A percentile compares a stretch with the other conserved stretches of the same genome.
phyloP scores from a whole-genome alignment of 148 eudicot species.

The Simmondsia chinensis region DNA sequence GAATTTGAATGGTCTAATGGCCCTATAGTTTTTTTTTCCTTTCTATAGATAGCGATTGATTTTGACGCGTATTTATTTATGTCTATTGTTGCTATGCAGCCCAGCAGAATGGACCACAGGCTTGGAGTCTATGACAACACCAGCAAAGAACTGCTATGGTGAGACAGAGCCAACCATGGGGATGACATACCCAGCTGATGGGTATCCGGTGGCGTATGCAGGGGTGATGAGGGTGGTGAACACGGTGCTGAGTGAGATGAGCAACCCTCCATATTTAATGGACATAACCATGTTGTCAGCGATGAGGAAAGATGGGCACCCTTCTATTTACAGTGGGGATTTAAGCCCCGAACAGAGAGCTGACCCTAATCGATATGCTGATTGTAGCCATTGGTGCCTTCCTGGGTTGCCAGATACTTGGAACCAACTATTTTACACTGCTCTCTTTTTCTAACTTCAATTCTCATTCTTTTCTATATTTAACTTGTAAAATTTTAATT shows the following conservation, averaged over 20 bases:
- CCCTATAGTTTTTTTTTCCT: constrained; percentile 2
- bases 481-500: no score
- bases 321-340: constrained; percentile 78
- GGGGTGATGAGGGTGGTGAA: constrained; percentile 47
- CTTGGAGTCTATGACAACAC: not conserved
- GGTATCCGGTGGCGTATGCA: constrained; percentile 21
- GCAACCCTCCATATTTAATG: constrained; percentile 44
- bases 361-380: constrained; percentile 60
- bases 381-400: constrained; percentile 92
- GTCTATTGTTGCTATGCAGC: constrained; percentile 23
- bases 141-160: constrained; percentile 58
- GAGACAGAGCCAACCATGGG: constrained; percentile 56
- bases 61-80: not conserved
- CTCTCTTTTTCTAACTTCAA: constrained; percentile 32
- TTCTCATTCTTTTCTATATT: not conserved
- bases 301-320: constrained; percentile 91
- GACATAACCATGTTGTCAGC: constrained; percentile 75
- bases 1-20: no score
- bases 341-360: constrained; percentile 60
- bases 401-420: constrained; percentile 99
- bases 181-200: constrained; percentile 30
- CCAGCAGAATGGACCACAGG: constrained; percentile 32
- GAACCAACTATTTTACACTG: constrained; percentile 80
- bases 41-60: no score
- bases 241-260: constrained; percentile 49